Percentiles rank a stretch among this genome's conserved stretches.
These are phyloP conservation scores for Jamesozyma spencerorum DNA, from an alignment of 805 yeast species.

Conservation along the genomic window DNA sequence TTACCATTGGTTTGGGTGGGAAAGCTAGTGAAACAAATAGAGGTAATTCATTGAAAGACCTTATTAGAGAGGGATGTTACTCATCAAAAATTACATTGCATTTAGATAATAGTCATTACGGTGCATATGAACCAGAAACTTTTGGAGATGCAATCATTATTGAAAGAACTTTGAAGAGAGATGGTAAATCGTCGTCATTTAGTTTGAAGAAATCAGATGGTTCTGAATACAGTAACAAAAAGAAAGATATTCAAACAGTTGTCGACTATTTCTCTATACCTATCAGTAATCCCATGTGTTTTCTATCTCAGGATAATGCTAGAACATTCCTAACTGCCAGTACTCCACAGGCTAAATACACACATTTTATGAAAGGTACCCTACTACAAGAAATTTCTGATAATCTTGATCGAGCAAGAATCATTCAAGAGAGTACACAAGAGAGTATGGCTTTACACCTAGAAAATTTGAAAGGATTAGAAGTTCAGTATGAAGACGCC, in stretches of 20 bases:
- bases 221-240: constrained; percentile 48
- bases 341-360: constrained; percentile 61
- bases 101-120: constrained; percentile 55
- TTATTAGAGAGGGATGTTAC: constrained; percentile 68
- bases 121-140: constrained; percentile 51
- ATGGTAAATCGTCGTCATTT: constrained; percentile 43
- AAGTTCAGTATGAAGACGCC: constrained; percentile 36
- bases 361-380: constrained; percentile 73
- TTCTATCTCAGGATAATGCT: constrained; percentile 89
- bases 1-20: constrained; percentile 81
- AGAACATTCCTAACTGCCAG: constrained; percentile 77
- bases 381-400: constrained; percentile 55
- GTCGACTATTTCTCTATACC: constrained; percentile 64
- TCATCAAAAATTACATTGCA: constrained; percentile 60
- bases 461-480: constrained; percentile 33
- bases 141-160: constrained; percentile 65
- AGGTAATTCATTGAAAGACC: constrained; percentile 57
- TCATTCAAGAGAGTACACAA: constrained; percentile 31
- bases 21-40: constrained; percentile 81
- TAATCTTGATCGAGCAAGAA: constrained; percentile 38
- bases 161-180: constrained; percentile 54
- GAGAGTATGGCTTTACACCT: constrained; percentile 33
- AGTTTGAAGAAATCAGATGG: constrained; percentile 45
- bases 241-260: constrained; percentile 56
- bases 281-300: constrained; percentile 84